A percentile compares a stretch with the other conserved stretches of the same genome.
These are phyloP conservation scores for Clitoria ternatea DNA, from an alignment of 306 rosid genomes.

Conservation along the genomic window DNA sequence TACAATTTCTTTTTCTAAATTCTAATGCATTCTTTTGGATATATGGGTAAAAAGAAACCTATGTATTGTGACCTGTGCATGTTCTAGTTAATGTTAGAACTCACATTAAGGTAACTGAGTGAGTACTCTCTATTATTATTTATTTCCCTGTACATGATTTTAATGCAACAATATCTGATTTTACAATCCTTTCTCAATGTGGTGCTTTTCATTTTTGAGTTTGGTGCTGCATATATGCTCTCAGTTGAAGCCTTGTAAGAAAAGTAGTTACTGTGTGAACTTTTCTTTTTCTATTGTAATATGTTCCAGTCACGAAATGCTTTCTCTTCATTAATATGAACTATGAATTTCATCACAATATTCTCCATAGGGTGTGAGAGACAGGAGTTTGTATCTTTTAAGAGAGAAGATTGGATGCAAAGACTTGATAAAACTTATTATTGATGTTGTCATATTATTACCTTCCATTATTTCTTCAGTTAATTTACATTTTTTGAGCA, in stretches of 20 bases:
- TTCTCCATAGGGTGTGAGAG: too few relatives aligned
- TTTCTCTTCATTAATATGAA: neutral
- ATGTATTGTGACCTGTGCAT: neutral
- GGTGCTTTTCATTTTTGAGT: neutral
- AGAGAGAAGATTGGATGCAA: neutral
- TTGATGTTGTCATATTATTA: neutral
- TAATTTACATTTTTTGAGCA: neutral
- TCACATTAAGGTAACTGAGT: neutral
- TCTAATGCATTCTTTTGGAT: neutral
- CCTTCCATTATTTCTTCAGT: neutral
- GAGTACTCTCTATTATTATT: neutral
- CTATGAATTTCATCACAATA: neutral
- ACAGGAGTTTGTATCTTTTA: neutral
- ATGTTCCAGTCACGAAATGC: neutral
- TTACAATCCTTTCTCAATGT: neutral
- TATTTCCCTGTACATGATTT: neutral
- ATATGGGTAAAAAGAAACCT: neutral
- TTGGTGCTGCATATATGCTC: neutral
- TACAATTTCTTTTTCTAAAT: neutral
- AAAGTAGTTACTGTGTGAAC: neutral
- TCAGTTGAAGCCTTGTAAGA: neutral
- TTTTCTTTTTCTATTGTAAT: neutral
- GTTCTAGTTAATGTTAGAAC: neutral
- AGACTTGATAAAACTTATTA: neutral
- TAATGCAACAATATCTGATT: neutral